Evolutionary conservation across 306 rosid species (phyloP).

Genomic region (Potentilla sterilis): DNA sequence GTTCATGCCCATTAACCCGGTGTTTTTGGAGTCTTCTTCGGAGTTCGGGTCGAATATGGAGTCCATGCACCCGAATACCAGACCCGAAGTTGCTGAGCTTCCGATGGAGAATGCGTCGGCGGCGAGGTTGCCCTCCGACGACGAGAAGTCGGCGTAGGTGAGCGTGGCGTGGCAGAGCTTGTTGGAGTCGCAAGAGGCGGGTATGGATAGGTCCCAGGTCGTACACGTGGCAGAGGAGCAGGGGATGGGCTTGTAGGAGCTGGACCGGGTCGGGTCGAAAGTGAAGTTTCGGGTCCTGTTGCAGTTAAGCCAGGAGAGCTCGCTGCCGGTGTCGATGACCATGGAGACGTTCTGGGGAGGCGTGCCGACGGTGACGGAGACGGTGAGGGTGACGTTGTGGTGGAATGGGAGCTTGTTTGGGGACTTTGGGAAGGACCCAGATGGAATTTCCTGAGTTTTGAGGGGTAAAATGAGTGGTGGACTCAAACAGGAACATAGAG

Average conservation of each 20-base stretch:
- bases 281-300: slow-evolving; percentile 32
- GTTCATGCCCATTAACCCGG: slow-evolving; percentile 91
- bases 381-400: slow-evolving; percentile 67
- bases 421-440: slow-evolving; percentile 53
- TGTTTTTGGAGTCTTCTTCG: slow-evolving; percentile 47
- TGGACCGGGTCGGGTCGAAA: slow-evolving; percentile 51
- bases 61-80: slow-evolving; percentile 78
- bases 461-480: slow-evolving; percentile 53
- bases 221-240: slow-evolving; percentile 76
- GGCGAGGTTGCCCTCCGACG: slow-evolving; percentile 81
- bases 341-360: slow-evolving; percentile 84
- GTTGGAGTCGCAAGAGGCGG: slow-evolving; percentile 80
- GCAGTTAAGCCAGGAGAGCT: slow-evolving; percentile 85
- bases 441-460: slow-evolving; percentile 58
- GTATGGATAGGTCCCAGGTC: slow-evolving; percentile 72
- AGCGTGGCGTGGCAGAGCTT: slow-evolving; percentile 83
- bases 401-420: slow-evolving; percentile 75
- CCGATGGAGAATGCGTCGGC: slow-evolving; percentile 62
- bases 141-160: slow-evolving; percentile 73
- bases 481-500: slow-evolving; percentile 10
- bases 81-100: slow-evolving; percentile 28
- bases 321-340: slow-evolving; percentile 89
- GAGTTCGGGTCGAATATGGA: slow-evolving; percentile 45
- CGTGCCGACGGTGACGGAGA: slow-evolving; percentile 64
- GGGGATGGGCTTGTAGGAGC: slow-evolving; percentile 46